Percentiles rank a stretch among this genome's conserved stretches.
These are phyloP conservation scores for Spathaspora sp. DNA, from an alignment of 1,139 yeast species.

Conservation along the genomic window DNA sequence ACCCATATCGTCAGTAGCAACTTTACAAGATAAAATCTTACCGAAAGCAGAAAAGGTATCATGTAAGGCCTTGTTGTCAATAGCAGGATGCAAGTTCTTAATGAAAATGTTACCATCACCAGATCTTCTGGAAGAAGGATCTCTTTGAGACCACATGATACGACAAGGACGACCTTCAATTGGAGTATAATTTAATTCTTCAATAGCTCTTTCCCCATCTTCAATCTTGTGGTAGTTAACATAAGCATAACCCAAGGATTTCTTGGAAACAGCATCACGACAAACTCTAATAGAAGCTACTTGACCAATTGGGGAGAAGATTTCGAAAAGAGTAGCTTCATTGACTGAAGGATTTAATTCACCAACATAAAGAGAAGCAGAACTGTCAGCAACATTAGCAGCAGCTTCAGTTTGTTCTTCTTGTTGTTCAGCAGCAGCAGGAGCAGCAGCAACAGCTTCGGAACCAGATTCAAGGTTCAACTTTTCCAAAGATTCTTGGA, in stretches of 20 bases:
- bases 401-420: conserved; percentile 29
- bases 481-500: conserved; percentile 58
- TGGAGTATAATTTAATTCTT: conserved; percentile 90
- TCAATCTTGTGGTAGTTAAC: conserved; percentile 89
- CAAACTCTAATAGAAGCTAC: conserved; percentile 97
- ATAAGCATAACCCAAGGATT: conserved; percentile 97
- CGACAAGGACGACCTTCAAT: conserved; percentile 98
- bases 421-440: conserved; percentile 21
- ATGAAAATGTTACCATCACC: conserved; percentile 97
- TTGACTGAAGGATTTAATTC: conserved; percentile 92
- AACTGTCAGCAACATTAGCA: conserved; percentile 45
- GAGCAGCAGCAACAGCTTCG: conserved; percentile 27
- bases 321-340: conserved; percentile 92
- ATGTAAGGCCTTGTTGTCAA: conserved; percentile 97
- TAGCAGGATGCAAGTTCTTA: conserved; percentile 97
- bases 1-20: conserved; percentile 93
- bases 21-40: conserved; percentile 93
- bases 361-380: conserved; percentile 95
- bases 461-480: conserved; percentile 38
- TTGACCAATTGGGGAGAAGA: conserved; percentile 93
- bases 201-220: conserved; percentile 94
- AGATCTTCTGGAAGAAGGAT: conserved; percentile 91
- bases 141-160: conserved; percentile 99
- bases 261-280: conserved; percentile 97
- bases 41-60: conserved; percentile 98